Base-by-base conservation (phyloP, 495 filamentous ascomycete genomes). In the Staphylotrichum tortipilum region DNA sequence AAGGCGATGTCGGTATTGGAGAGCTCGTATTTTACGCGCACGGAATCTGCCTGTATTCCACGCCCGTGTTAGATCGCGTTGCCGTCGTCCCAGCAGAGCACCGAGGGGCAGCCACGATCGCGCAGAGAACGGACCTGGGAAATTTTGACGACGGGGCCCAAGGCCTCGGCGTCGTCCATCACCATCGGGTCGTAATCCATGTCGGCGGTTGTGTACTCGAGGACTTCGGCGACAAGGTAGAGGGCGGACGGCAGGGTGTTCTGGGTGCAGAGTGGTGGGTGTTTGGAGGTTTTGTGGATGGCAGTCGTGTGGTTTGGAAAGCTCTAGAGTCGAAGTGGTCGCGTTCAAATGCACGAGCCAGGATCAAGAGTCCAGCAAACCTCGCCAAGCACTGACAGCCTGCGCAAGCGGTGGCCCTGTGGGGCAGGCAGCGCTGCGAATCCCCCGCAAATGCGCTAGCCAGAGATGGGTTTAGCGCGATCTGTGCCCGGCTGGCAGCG, bases 21-120 rank as follows among this genome's bases (percentile, higher is more conserved):
- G 44, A 95, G 78, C 63, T 86, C 76, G 69, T 94, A 94, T 68
- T 94, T 82, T 58, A 90, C 86, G 58, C 80, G 79, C 52, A 78
- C 70, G 21, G 69, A 66, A 58, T 83, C 81, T 36, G 80, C 84
- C 87, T 91, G 57, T 40, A 40, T 15, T 17, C 41, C 30, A 21
- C n/a, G 37, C 17, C 11, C 11, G 52, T 26, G 49, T 49, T 47
- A 50, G 55, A 49, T 34, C 50, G 43, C 11, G 35, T 36, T 22
- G 33, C 8, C 19, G 12, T n/a, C 43, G n/a, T 9, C 22, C 8
- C 41, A n/a, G 15, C 23, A 35, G 2, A 11, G 31, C 26, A 12
- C 34, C 12, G n/a, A 18, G 3, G 38, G 7, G 42, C 12, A 19
- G 30, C 11, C 22, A 7, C 7, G 10, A 18, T n/a, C 30, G 42